Conservation (phyloP, 2,329 filamentous ascomycete genomes). For the Fusarium ambrosium region DNA sequence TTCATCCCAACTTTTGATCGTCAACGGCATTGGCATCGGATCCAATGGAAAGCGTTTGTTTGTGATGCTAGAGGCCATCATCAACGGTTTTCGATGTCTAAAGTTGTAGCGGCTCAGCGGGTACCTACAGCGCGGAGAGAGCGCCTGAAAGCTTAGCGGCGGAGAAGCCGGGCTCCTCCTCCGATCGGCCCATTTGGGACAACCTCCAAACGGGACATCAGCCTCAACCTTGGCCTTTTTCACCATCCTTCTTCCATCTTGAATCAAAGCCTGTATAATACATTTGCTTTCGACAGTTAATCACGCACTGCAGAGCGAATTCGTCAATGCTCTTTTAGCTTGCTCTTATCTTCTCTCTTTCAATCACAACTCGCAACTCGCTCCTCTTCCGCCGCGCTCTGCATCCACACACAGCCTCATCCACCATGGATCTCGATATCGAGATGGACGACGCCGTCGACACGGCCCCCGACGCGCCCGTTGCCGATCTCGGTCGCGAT, state of each 20-base stretch:
- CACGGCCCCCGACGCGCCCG: constrained; percentile 45
- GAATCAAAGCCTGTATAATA: neutral
- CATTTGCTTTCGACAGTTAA: neutral
- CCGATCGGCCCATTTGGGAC: constrained; percentile 20
- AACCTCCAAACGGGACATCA: constrained; percentile 17
- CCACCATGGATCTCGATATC: constrained; percentile 75
- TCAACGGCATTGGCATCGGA: neutral
- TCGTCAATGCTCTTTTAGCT: neutral
- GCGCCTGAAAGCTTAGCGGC: constrained; percentile 21
- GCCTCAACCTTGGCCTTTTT: constrained; percentile 17
- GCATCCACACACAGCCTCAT: neutral
- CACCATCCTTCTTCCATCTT: neutral
- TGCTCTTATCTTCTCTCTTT: neutral
- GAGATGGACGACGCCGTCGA: constrained; percentile 77
- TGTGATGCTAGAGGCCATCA: neutral
- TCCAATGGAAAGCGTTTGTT: neutral
- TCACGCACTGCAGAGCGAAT: neutral
- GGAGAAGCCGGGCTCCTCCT: constrained; percentile 31
- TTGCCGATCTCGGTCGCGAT: constrained; percentile 49
- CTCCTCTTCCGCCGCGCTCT: neutral
- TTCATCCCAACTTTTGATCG: neutral
- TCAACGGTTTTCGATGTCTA: neutral
- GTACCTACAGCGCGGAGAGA: neutral
- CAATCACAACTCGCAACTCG: neutral
- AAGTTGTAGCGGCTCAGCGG: neutral